These are phyloP conservation scores for Rhypophila decipiens DNA, from an alignment of 495 filamentous ascomycete species.

Conservation along the genomic window DNA sequence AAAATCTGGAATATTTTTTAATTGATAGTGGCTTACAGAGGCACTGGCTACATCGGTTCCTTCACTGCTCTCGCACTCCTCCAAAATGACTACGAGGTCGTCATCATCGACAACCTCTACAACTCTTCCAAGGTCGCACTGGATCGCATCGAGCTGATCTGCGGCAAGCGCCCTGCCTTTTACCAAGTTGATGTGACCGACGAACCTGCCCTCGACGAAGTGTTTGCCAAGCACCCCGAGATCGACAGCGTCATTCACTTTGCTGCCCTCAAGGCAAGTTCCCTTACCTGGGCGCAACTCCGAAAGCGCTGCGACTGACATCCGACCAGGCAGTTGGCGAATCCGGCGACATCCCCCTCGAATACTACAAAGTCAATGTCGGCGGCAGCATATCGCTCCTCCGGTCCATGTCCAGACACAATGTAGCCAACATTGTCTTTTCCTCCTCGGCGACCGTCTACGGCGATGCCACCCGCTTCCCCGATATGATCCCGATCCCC, in stretches of 20 bases:
- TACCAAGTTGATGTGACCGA: constrained; percentile 83
- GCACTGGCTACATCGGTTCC: constrained; percentile 97
- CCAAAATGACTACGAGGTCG: constrained; percentile 89
- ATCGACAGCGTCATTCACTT: constrained; percentile 99
- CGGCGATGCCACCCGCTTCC: constrained; percentile 91
- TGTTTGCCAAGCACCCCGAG: constrained; percentile 82
- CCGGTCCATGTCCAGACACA: constrained; percentile 76
- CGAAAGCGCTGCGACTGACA: background rate
- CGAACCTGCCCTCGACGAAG: constrained; percentile 71
- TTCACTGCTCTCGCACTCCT: constrained; percentile 92
- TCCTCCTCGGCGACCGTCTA: constrained; percentile 95
- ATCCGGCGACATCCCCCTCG: constrained; percentile 87
- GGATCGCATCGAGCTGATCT: constrained; percentile 89
- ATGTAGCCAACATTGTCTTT: constrained; percentile 96
- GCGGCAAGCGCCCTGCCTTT: constrained; percentile 81
- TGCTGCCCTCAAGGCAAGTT: constrained; percentile 84
- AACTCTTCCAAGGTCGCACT: constrained; percentile 87
- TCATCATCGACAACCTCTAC: constrained; percentile 92
- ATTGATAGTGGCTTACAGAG: constrained; percentile 49
- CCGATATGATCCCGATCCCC: constrained; percentile 98
- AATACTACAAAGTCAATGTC: constrained; percentile 97
- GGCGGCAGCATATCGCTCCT: constrained; percentile 87
- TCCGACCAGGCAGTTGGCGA: constrained; percentile 82
- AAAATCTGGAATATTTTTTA: background rate
- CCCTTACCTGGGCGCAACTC: background rate